Evolutionary conservation across 768 basidiomycete species (phyloP), one percentile per base, ranked within the genome.

Genomic region (Cyclocybe cylindracea): DNA sequence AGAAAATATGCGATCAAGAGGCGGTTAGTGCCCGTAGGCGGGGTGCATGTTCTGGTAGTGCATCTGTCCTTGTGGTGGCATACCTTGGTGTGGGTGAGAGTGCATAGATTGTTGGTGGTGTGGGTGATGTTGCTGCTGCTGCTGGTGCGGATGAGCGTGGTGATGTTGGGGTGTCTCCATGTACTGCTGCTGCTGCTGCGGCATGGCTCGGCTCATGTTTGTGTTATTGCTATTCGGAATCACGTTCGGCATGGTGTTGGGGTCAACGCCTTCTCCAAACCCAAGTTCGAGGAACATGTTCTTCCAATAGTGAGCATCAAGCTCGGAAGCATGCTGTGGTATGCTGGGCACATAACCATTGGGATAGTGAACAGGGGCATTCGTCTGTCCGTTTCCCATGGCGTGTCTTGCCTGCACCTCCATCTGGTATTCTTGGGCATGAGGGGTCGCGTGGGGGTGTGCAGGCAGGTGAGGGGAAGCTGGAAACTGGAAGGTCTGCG

Each of bases 231-330:
- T 59, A 19, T 54, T 52, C 8, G 56, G 44, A 33, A 61, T 56
- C 10, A 63, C 61, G 36, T 58, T 45, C 14, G 67, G 63, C 43
- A 65, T 47, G 42, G 48, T 54, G 39, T 64, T 57, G 6, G 65
- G 60, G 39, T 79, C 70, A 24, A 61, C 68, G 48, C 73, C 72
- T 38, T 77, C 83, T 14, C 83, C 83, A 57, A 84, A 85, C 16
- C 88, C 87, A 11, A 89, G 78, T 57, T 90, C 87, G 40, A 84
- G 69, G 57, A 87, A 82, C 86, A 91, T 89, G 52, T 81, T 82
- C 57, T 82, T 80, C 77, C 83, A 89, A 66, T 91, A 91, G 48
- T 81, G 74, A 9, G 79, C 78, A 63, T 91, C 88, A n/a, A 77
- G 73, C 56, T 84, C 82, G 5, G 79, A 74, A 13, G 77, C 76